These are phyloP conservation scores for Penicillium sumatraense DNA, from an alignment of 2,329 filamentous ascomycete species.

Conservation along the genomic window DNA sequence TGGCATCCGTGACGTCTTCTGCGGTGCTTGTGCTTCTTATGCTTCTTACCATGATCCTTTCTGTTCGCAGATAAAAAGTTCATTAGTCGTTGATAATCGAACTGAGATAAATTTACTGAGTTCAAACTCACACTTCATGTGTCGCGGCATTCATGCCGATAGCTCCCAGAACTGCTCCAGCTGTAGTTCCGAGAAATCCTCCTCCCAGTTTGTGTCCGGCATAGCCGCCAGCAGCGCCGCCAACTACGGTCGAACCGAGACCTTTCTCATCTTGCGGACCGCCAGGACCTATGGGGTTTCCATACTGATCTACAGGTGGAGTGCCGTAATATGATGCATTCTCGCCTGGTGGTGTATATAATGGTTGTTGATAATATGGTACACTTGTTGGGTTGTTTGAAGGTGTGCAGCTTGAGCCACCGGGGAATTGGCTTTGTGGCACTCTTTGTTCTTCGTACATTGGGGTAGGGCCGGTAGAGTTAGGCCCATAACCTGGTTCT, in stretches of 20 bases:
- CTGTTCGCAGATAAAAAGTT: background rate
- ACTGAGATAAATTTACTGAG: background rate
- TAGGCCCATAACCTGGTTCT: background rate
- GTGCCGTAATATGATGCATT: background rate
- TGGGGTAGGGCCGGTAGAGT: background rate
- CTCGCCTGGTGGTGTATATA: background rate
- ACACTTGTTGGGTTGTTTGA: background rate
- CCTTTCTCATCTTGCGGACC: slow-evolving; percentile 39
- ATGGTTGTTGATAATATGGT: background rate
- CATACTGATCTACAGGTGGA: background rate
- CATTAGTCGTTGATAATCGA: background rate
- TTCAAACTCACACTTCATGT: slow-evolving; percentile 32
- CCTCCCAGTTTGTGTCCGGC: slow-evolving; percentile 42
- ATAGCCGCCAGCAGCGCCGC: slow-evolving; percentile 43
- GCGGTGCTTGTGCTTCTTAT: background rate
- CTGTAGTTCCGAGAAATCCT: slow-evolving; percentile 36
- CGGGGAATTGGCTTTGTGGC: background rate
- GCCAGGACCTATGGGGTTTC: slow-evolving; percentile 2
- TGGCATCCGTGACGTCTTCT: background rate
- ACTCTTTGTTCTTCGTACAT: background rate
- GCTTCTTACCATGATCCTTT: background rate
- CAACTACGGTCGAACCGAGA: slow-evolving; percentile 42
- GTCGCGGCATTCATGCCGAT: slow-evolving; percentile 34
- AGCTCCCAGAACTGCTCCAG: slow-evolving; percentile 39
- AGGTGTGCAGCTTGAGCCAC: background rate